A percentile compares a stretch with the other conserved stretches of the same genome.
phyloP scores from a whole-genome alignment of 345 rosid species.

The Citrus unshiu region DNA sequence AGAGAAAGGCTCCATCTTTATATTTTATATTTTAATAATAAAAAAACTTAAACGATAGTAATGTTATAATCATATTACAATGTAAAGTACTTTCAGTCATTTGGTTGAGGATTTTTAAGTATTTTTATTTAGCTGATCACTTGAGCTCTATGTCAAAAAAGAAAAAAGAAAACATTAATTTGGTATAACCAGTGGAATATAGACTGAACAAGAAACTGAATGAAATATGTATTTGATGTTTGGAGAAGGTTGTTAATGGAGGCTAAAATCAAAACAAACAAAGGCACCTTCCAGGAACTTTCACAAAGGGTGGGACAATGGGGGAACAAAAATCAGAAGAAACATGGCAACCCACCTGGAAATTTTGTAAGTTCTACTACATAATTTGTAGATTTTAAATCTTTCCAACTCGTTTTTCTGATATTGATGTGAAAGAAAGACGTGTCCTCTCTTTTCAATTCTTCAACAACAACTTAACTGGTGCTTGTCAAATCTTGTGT shows the following conservation, averaged over 20 bases:
- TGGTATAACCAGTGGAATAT: too few relatives aligned
- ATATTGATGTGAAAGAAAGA: conserved; percentile 21
- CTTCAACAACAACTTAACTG: neutral
- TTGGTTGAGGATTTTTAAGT: too few relatives aligned
- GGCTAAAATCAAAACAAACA: neutral
- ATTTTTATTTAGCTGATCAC: too few relatives aligned
- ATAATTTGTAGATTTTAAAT: neutral
- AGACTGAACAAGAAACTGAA: neutral
- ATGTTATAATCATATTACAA: too few relatives aligned
- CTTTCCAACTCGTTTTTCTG: conserved; percentile 17
- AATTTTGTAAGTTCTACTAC: neutral
- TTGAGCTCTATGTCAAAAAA: too few relatives aligned
- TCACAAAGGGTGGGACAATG: conserved; percentile 8
- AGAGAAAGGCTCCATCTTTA: too few relatives aligned
- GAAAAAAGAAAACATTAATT: too few relatives aligned
- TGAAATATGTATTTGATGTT: neutral
- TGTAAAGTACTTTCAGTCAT: too few relatives aligned
- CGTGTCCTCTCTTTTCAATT: neutral
- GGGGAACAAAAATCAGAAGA: conserved; percentile 17
- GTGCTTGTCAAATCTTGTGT: conserved; percentile 20
- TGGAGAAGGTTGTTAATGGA: neutral
- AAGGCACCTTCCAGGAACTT: conserved; percentile 27
- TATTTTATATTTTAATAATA: too few relatives aligned
- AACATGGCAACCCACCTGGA: conserved; percentile 21
- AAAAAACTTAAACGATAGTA: too few relatives aligned